phyloP scores from a whole-genome alignment of 139 green algal species.

The Chlamydomonas incerta region DNA sequence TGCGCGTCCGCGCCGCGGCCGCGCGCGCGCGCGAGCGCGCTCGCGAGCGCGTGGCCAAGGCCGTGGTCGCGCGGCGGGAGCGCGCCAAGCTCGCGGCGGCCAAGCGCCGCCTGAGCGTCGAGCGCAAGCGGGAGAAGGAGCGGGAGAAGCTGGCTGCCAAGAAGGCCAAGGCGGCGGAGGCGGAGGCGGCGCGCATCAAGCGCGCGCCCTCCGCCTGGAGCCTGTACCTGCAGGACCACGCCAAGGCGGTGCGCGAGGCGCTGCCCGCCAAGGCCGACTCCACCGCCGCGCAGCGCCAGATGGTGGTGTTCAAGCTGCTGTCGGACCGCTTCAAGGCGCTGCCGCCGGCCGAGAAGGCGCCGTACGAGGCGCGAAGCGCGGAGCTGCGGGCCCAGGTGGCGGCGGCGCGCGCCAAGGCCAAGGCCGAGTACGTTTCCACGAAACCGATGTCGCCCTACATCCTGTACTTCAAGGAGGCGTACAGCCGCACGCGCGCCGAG shows the following conservation, averaged over 20 bases:
- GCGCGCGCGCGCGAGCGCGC: background rate
- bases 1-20: background rate
- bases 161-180: background rate
- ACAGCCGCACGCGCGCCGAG: background rate
- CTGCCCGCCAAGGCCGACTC: background rate
- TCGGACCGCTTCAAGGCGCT: background rate
- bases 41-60: too few relatives aligned
- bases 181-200: background rate
- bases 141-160: background rate
- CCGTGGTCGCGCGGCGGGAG: background rate
- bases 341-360: background rate
- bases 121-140: background rate
- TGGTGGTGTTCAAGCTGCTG: background rate
- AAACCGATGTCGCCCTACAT: background rate
- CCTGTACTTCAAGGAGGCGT: background rate
- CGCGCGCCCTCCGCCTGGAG: background rate
- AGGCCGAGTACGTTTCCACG: background rate
- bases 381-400: background rate
- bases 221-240: background rate
- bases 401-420: background rate
- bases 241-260: background rate
- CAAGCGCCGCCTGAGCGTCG: too few relatives aligned
- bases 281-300: too few relatives aligned
- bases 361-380: background rate
- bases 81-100: background rate